phyloP scores from a whole-genome alignment of 2,329 filamentous ascomycete genomes.

The Albophoma yamanashiensis region DNA sequence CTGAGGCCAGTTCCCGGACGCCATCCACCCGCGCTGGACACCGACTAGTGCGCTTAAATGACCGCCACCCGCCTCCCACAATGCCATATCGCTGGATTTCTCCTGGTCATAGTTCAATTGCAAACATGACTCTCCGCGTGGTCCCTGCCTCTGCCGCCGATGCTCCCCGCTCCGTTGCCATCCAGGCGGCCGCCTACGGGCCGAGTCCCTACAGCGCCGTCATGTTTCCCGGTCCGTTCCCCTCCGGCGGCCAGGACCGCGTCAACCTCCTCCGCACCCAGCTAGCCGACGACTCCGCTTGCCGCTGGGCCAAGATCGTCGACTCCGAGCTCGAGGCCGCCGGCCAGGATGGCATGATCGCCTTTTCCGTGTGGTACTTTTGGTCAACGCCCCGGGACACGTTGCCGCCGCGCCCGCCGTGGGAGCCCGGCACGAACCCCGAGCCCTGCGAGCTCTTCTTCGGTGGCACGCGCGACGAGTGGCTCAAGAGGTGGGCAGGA shows the following conservation, averaged over 20 bases:
- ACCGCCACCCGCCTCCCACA: not conserved
- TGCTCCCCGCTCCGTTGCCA: conserved; percentile 20
- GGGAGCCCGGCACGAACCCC: conserved; percentile 17
- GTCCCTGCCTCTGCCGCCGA: conserved; percentile 23
- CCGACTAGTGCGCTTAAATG: not conserved
- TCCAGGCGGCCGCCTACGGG: conserved; percentile 26
- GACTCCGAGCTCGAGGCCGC: conserved; percentile 19
- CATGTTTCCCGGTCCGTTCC: conserved; percentile 19
- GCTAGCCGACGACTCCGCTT: conserved; percentile 13
- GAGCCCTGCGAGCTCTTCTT: conserved; percentile 23
- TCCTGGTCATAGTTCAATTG: not conserved
- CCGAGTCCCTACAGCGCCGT: conserved; percentile 17
- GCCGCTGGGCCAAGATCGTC: conserved; percentile 24
- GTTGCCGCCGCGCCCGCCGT: conserved; percentile 12
- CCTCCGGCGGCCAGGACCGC: conserved; percentile 10
- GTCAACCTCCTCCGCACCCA: conserved; percentile 9
- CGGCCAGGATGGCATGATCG: conserved; percentile 17
- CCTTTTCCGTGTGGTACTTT: conserved; percentile 25
- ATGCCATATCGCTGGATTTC: not conserved
- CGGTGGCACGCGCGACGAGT: conserved; percentile 17
- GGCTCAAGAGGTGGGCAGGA: conserved; percentile 16
- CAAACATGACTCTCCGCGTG: conserved; percentile 26
- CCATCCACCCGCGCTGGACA: not conserved
- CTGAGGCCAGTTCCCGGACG: conserved; percentile 4
- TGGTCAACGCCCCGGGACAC: conserved; percentile 13